phyloP scores from a whole-genome alignment of 306 rosid genomes.

The Alnus glutinosa region DNA sequence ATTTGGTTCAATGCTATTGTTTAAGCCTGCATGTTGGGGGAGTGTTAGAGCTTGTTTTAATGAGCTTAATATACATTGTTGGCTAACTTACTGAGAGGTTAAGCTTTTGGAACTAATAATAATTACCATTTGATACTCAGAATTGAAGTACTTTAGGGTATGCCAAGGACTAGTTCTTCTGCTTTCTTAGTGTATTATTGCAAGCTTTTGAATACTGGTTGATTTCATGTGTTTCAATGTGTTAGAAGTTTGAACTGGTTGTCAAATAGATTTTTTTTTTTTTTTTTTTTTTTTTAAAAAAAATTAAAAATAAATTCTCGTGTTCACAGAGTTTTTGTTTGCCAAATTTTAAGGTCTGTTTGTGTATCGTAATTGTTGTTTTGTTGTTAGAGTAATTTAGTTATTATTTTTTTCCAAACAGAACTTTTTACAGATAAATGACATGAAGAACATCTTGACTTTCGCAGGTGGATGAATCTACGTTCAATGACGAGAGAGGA shows the following conservation, averaged over 20 bases:
- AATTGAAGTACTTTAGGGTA: not conserved
- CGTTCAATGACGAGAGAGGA: conserved; percentile 64
- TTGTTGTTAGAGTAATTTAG: not conserved
- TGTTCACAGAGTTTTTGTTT: not conserved
- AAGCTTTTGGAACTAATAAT: not conserved
- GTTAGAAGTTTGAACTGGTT: not conserved
- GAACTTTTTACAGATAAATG: not conserved
- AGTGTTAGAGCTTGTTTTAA: not conserved
- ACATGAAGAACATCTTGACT: conserved; percentile 25
- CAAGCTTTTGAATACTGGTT: not conserved
- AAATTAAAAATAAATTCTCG: not conserved
- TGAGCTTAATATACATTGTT: not conserved
- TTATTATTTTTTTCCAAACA: not conserved
- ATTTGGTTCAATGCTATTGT: not conserved
- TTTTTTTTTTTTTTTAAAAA: too few species aligned
- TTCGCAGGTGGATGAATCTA: conserved; percentile 78
- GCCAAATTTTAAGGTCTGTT: not conserved
- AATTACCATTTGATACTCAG: not conserved
- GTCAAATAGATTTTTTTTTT: not conserved
- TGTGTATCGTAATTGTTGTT: not conserved
- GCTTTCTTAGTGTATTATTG: conserved; percentile 2
- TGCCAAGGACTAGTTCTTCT: not conserved
- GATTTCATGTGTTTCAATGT: not conserved
- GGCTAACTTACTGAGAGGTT: not conserved
- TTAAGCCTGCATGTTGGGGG: not conserved